These are phyloP conservation scores for Coemansia sp. DNA, from an alignment of 192 early-diverging fungal genomes.

Conservation along the genomic window DNA sequence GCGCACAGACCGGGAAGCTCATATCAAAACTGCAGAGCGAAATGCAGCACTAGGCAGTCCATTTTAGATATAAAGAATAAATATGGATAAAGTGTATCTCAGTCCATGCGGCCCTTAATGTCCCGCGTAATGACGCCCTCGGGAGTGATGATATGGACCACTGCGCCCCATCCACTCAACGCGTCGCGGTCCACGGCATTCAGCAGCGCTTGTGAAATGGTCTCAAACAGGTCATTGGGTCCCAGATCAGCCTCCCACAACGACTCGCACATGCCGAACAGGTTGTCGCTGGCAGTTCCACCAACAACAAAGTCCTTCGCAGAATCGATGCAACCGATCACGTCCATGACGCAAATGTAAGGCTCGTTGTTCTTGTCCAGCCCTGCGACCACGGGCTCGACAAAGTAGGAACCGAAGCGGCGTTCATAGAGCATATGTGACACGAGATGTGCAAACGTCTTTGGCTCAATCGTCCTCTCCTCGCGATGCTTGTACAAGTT, in stretches of 20 bases:
- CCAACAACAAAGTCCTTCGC: conserved; percentile 94
- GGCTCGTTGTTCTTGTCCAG: conserved; percentile 88
- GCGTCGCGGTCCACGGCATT: conserved; percentile 95
- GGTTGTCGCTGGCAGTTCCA: conserved; percentile 82
- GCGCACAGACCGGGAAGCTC: conserved; percentile 54
- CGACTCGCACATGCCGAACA: conserved; percentile 96
- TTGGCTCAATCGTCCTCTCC: conserved; percentile 94
- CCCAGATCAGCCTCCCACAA: conserved; percentile 98
- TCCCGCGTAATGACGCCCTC: conserved; percentile 85
- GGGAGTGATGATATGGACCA: conserved; percentile 91
- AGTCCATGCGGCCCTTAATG: conserved; percentile 74
- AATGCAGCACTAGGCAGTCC: conserved; percentile 31
- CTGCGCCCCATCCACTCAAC: conserved; percentile 94
- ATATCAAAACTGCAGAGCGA: conserved; percentile 52
- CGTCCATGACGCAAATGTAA: conserved; percentile 92
- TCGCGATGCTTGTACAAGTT: conserved; percentile 97
- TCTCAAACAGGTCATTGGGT: conserved; percentile 97
- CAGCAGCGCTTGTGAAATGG: conserved; percentile 91
- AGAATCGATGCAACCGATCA: conserved; percentile 93
- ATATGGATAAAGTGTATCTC: conserved; percentile 1
- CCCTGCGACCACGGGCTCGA: conserved; percentile 94
- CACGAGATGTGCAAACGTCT: conserved; percentile 90
- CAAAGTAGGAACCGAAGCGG: conserved; percentile 97
- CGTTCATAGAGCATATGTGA: conserved; percentile 93
- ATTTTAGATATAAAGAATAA: background rate